Evolutionary conservation across 176 grass and related monocot genomes (phyloP).

Genomic region (Pontederia paniculata): DNA sequence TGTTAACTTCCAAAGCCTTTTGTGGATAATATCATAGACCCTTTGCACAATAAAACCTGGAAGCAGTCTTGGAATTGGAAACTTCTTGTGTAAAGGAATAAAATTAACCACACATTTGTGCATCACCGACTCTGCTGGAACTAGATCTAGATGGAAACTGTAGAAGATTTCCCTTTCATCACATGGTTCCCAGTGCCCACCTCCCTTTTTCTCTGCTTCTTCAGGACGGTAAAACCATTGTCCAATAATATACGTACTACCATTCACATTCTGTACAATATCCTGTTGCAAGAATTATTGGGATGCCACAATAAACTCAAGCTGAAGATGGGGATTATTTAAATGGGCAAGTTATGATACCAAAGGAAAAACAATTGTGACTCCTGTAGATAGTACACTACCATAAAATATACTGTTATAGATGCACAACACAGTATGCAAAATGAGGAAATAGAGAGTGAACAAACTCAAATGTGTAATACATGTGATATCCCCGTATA

Average conservation of each 20-base stretch:
- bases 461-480: too few relatives aligned
- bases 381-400: too few relatives aligned
- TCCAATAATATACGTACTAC: slow-evolving; percentile 55
- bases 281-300: slow-evolving; percentile 24
- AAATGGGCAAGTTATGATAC: too few relatives aligned
- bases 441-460: too few relatives aligned
- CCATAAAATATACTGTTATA: too few relatives aligned
- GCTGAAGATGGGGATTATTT: too few relatives aligned
- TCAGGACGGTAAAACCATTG: slow-evolving; percentile 99
- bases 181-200: slow-evolving; percentile 62
- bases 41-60: slow-evolving; percentile 97
- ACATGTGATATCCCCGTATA: too few relatives aligned
- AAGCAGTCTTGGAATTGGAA: slow-evolving; percentile 60
- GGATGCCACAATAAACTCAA: too few relatives aligned
- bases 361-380: too few relatives aligned
- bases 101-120: slow-evolving; percentile 94
- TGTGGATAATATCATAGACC: slow-evolving; percentile 74
- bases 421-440: too few relatives aligned
- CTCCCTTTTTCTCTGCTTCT: slow-evolving; percentile 85
- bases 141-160: slow-evolving; percentile 80
- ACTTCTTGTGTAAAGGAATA: slow-evolving; percentile 68
- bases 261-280: slow-evolving; percentile 55
- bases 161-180: slow-evolving; percentile 93
- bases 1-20: slow-evolving; percentile 83
- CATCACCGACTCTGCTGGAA: slow-evolving; percentile 97